Evolutionary conservation across 768 basidiomycete species (phyloP).

Genomic region (Lactarius evosmus): DNA sequence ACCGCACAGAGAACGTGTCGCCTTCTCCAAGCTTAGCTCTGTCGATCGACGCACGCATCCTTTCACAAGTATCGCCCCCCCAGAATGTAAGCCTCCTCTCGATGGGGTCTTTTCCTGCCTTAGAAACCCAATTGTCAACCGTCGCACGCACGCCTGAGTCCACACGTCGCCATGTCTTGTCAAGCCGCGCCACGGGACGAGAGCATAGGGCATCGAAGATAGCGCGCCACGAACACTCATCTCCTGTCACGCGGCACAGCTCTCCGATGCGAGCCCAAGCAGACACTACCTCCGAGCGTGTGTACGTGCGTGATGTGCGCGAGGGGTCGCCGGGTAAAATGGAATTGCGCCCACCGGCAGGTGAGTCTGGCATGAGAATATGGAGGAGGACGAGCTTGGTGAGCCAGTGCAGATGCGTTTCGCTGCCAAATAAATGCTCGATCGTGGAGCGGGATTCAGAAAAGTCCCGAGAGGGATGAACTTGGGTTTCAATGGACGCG

Average conservation of each 20-base stretch:
- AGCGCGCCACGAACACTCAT: slow-evolving; percentile 78
- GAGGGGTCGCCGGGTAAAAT: slow-evolving; percentile 35
- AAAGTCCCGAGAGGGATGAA: not conserved
- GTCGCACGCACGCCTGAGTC: slow-evolving; percentile 53
- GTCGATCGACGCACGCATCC: slow-evolving; percentile 35
- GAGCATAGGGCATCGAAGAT: slow-evolving; percentile 69
- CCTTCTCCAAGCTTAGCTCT: slow-evolving; percentile 18
- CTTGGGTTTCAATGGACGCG: slow-evolving; percentile 16
- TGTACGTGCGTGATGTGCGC: slow-evolving; percentile 56
- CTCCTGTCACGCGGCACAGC: slow-evolving; percentile 64
- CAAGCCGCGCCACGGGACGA: slow-evolving; percentile 68
- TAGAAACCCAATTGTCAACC: slow-evolving; percentile 64
- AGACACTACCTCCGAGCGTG: slow-evolving; percentile 67
- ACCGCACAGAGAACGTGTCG: slow-evolving; percentile 46
- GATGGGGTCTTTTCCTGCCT: slow-evolving; percentile 38
- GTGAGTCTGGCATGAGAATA: slow-evolving; percentile 60
- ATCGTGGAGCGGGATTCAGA: slow-evolving; percentile 5
- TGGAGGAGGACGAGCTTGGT: slow-evolving; percentile 70
- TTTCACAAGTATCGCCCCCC: slow-evolving; percentile 46
- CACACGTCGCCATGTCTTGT: slow-evolving; percentile 77
- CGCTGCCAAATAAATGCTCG: slow-evolving; percentile 58
- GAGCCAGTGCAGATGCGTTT: slow-evolving; percentile 76
- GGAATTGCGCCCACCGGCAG: slow-evolving; percentile 33
- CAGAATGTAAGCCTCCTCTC: slow-evolving; percentile 56
- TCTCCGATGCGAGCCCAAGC: slow-evolving; percentile 75